These are phyloP conservation scores for Zygoascus sp. DNA, from an alignment of 1,139 yeast species.

Conservation along the genomic window DNA sequence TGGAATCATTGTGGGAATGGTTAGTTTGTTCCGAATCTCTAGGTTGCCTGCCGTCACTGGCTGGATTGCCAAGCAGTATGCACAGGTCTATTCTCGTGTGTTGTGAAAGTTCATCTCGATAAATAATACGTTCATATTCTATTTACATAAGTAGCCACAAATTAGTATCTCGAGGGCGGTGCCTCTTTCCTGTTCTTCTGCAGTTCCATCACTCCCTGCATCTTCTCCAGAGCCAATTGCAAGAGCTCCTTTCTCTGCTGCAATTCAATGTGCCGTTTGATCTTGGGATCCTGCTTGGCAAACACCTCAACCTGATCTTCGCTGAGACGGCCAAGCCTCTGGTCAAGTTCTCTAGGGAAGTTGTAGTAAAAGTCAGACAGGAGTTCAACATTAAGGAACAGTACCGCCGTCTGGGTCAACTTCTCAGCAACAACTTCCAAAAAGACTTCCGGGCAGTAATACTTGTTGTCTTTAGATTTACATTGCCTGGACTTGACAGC, in stretches of 20 bases:
- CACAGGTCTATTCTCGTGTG: slow-evolving; percentile 13
- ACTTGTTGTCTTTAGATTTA: slow-evolving; percentile 71
- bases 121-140: background rate
- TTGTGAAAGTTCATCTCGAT: too few species aligned
- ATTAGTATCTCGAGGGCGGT: background rate
- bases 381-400: slow-evolving; percentile 88
- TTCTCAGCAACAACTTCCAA: slow-evolving; percentile 90
- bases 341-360: slow-evolving; percentile 90
- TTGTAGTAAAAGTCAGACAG: slow-evolving; percentile 92
- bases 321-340: slow-evolving; percentile 59
- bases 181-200: slow-evolving; percentile 33
- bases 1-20: slow-evolving; percentile 16
- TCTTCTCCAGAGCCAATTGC: slow-evolving; percentile 76
- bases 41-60: slow-evolving; percentile 22
- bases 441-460: slow-evolving; percentile 90
- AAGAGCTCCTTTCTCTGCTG: slow-evolving; percentile 89
- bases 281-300: slow-evolving; percentile 93
- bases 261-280: slow-evolving; percentile 82
- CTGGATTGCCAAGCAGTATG: slow-evolving; percentile 25
- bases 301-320: slow-evolving; percentile 78
- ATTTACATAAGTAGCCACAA: background rate
- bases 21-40: slow-evolving; percentile 19
- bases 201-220: slow-evolving; percentile 80
- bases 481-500: slow-evolving; percentile 75
- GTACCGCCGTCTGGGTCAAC: slow-evolving; percentile 84